phyloP scores from a whole-genome alignment of 164 flowering plant genomes.

The Magnolia kwangsiensis region DNA sequence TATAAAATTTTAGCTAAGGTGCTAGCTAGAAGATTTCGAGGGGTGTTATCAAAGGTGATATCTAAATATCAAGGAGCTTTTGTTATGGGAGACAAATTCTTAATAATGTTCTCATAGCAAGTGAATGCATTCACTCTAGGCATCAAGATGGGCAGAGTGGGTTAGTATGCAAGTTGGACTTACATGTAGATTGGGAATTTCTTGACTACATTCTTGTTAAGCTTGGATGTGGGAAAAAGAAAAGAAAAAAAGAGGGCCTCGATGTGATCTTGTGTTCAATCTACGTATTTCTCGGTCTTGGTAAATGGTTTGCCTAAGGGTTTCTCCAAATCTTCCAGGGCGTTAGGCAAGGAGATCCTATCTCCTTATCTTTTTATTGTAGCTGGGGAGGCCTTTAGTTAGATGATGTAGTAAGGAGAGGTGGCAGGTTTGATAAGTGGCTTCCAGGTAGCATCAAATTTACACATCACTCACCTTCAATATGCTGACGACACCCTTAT shows the following conservation, averaged over 20 bases:
- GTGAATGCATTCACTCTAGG: not conserved
- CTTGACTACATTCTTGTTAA: not conserved
- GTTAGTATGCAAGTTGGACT: too few species aligned
- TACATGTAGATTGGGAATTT: not conserved
- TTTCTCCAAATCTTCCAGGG: not conserved
- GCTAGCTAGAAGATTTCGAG: not conserved
- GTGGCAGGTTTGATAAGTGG: not conserved
- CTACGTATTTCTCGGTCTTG: not conserved
- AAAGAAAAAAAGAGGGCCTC: not conserved
- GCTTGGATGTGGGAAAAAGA: not conserved
- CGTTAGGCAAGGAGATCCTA: not conserved
- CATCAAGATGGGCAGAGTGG: not conserved
- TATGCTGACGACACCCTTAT: not conserved
- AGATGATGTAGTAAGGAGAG: not conserved
- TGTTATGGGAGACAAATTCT: not conserved
- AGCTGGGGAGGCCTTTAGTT: not conserved
- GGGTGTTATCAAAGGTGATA: not conserved
- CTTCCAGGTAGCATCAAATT: not conserved
- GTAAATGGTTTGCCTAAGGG: not conserved
- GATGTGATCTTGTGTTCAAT: not conserved
- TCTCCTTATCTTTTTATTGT: not conserved
- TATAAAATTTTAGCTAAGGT: not conserved
- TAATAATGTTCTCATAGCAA: not conserved
- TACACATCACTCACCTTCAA: not conserved
- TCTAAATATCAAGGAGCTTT: not conserved